phyloP scores from a whole-genome alignment of 441 rosid genomes.

The Cnidoscolus chayamansa region DNA sequence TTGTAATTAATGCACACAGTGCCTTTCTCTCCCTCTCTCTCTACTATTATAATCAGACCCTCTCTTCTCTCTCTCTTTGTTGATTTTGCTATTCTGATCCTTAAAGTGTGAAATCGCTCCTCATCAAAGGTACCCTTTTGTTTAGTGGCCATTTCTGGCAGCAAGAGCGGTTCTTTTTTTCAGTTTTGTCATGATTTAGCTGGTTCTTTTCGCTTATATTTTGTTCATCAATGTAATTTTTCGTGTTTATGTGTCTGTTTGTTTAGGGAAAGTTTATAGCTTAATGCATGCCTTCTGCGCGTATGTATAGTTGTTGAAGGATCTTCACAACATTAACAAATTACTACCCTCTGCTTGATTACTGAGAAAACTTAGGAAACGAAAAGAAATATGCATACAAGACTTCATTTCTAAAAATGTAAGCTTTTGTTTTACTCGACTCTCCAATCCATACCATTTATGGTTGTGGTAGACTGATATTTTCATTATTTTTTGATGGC shows the following conservation, averaged over 20 bases:
- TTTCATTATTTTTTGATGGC: not conserved
- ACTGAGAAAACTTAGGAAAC: constrained; percentile 2
- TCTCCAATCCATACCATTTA: not conserved
- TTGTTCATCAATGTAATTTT: not conserved
- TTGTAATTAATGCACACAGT: constrained; percentile 32
- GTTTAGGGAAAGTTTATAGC: not conserved
- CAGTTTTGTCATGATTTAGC: not conserved
- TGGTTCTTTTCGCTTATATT: not conserved
- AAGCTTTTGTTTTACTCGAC: not conserved
- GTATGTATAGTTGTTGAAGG: not conserved
- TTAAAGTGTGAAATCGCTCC: not conserved
- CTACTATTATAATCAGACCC: not conserved
- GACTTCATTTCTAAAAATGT: not conserved
- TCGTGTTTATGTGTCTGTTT: not conserved
- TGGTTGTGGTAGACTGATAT: not conserved
- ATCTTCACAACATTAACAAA: not conserved
- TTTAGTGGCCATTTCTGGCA: not conserved
- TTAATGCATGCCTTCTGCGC: not conserved
- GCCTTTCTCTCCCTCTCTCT: not conserved
- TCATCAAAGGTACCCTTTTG: constrained; percentile 21
- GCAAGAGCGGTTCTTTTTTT: not conserved
- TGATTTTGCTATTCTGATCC: constrained; percentile 9
- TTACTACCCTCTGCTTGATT: constrained; percentile 10
- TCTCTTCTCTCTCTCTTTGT: not conserved
- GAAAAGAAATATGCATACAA: not conserved